Percentiles rank a stretch among this genome's conserved stretches.
These are phyloP conservation scores for Pythium grandisporangium DNA, from an alignment of 352 stramenopile genomes.

Conservation along the genomic window DNA sequence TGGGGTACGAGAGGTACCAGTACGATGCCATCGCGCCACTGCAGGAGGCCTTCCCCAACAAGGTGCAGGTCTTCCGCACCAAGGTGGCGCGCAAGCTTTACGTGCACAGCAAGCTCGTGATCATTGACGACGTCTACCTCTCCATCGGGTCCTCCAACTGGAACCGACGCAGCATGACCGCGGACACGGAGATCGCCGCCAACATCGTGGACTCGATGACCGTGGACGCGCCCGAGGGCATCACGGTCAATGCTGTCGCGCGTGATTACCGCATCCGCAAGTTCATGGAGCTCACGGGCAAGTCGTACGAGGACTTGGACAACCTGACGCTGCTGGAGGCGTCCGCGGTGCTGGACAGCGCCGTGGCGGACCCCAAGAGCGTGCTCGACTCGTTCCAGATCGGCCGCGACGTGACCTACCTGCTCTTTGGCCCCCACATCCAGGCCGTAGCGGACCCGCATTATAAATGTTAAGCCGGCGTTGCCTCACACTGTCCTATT, in stretches of 20 bases:
- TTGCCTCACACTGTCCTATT: background rate
- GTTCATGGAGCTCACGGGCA: constrained; percentile 42
- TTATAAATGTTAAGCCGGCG: background rate
- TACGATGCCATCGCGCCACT: constrained; percentile 46
- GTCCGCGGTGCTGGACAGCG: constrained; percentile 22
- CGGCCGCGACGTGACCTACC: background rate
- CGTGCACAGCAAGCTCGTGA: constrained; percentile 42
- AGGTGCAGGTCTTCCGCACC: constrained; percentile 38
- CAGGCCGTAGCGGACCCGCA: background rate
- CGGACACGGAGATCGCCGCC: constrained; percentile 42
- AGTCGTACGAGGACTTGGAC: constrained; percentile 22
- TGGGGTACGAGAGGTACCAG: constrained; percentile 39
- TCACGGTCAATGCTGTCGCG: constrained; percentile 25
- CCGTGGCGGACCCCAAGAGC: constrained; percentile 9
- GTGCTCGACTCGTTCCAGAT: constrained; percentile 21
- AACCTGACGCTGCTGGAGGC: constrained; percentile 33
- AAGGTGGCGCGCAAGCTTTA: constrained; percentile 26
- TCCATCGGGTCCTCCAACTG: constrained; percentile 53
- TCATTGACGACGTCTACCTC: constrained; percentile 62
- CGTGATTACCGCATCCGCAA: constrained; percentile 45
- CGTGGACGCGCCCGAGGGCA: constrained; percentile 18
- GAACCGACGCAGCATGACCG: constrained; percentile 62
- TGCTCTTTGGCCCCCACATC: background rate
- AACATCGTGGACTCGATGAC: constrained; percentile 36
- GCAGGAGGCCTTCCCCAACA: constrained; percentile 28